Base-by-base conservation (phyloP, 768 basidiomycete genomes). In the Daedaleopsis sinensis region DNA sequence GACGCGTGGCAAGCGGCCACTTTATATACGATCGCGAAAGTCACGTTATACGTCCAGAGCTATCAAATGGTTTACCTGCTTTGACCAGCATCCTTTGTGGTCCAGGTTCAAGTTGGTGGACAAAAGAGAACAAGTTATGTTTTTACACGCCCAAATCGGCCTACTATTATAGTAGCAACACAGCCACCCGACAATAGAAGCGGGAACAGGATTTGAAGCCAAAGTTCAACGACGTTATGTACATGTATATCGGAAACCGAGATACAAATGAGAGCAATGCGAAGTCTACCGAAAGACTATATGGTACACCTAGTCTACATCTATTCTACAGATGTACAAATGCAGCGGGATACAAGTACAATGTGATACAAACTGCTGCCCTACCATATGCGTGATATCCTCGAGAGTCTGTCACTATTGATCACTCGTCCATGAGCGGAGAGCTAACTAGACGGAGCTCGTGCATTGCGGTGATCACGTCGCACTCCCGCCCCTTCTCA, bases 401-500 rank as follows among this genome's bases (percentile, higher is more conserved):
- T 19, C 44, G 9, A 46, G 44, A n/a, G 10, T 21, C 9, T 4
- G 15, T 10, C 15, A 46, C 9, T 10, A 0, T 15, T 18, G 8
- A n/a, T 19, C n/a, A 18, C 8, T 46, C 15, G 10, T 49, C 47
- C 47, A 21, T 23, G 15, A 10, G 3, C 9, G 44, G 5, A 9
- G 44, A 18, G 9, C 18, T 49, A 15, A 49, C 15, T 7, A 49
- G 1, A 11, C 54, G 9, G 21, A 55, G 27, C 43, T 55, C 54
- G 3, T 55, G 38, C 42, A 55, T 18, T 13, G 42, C 39, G 15
- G 32, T 18, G 42, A 55, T 7, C 24, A 55, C 55, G 52, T 62
- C 61, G 27, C 16, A 39, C 56, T 62, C 56, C 24, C 61, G 43
- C 23, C 38, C 52, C 37, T 62, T 62, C 36, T 43, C 44, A 24